These are phyloP conservation scores for Arthrinium puccinioides DNA, from an alignment of 2,329 filamentous ascomycete species.

Conservation along the genomic window DNA sequence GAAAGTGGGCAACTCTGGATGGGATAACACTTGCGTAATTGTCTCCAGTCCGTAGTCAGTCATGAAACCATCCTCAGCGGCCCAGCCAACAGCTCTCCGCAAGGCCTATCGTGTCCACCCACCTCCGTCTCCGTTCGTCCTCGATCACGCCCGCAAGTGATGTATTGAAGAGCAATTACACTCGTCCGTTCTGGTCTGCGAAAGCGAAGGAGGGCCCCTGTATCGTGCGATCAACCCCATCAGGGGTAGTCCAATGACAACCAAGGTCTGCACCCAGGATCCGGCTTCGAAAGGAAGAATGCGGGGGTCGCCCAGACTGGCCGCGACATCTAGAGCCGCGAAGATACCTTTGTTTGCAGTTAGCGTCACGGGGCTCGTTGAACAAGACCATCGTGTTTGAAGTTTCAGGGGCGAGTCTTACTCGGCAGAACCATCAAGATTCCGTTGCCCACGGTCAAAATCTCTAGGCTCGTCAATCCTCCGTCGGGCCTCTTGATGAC, in stretches of 20 bases:
- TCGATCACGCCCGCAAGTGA: too few relatives aligned
- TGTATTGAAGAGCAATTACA: too few relatives aligned
- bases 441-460: conserved; percentile 48
- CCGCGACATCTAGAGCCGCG: conserved; percentile 37
- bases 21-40: too few relatives aligned
- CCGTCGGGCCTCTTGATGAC: conserved; percentile 28
- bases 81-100: too few relatives aligned
- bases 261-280: conserved; percentile 41
- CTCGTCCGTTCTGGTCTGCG: too few relatives aligned
- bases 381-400: not conserved
- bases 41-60: too few relatives aligned
- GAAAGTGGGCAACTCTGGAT: too few relatives aligned
- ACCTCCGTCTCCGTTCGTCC: too few relatives aligned
- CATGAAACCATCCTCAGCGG: too few relatives aligned
- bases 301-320: conserved; percentile 34
- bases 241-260: conserved; percentile 43
- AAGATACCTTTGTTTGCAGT: conserved; percentile 50
- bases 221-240: conserved; percentile 39
- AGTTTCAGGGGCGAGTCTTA: conserved; percentile 21
- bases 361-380: too few relatives aligned
- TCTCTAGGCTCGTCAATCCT: conserved; percentile 43
- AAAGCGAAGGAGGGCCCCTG: conserved; percentile 12
- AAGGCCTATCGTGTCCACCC: too few relatives aligned
- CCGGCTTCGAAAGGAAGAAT: conserved; percentile 39
- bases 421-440: conserved; percentile 50